phyloP scores from a whole-genome alignment of 1,284 basidiomycete species.

The Tilletiopsis washingtonensis region DNA sequence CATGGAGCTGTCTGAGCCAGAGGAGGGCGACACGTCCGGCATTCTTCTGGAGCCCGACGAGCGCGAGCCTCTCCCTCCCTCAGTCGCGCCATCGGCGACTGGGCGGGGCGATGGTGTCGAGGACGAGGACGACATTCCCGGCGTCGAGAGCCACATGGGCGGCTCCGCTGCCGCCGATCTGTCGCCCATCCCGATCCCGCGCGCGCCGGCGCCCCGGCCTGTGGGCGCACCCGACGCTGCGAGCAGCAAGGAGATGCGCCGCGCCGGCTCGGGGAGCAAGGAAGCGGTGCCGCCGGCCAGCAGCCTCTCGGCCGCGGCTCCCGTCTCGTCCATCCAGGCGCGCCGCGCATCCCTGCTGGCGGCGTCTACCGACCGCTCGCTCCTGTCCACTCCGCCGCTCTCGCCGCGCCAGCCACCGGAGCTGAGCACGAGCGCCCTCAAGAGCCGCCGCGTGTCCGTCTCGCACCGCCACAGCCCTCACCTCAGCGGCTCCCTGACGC shows the following conservation, averaged over 20 bases:
- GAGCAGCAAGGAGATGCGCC: too few relatives aligned
- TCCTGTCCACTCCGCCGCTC: constrained; percentile 27
- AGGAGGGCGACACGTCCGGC: constrained; percentile 15
- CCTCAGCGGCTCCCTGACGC: constrained; percentile 12
- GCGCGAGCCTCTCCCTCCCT: constrained; percentile 10
- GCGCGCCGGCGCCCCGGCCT: constrained; percentile 8
- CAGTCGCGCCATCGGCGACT: constrained; percentile 19
- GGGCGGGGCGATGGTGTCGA: too few relatives aligned
- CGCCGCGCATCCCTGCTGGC: not conserved
- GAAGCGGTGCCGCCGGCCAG: not conserved
- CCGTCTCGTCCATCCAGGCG: not conserved
- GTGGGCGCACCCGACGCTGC: too few relatives aligned
- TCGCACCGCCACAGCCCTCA: constrained; percentile 19
- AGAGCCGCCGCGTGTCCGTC: constrained; percentile 2
- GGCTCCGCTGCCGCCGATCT: constrained; percentile 11
- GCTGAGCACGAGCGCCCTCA: not conserved
- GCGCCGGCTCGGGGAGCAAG: constrained; percentile 5
- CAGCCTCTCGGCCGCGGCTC: not conserved
- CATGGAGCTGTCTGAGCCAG: constrained; percentile 4
- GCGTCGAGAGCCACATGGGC: constrained; percentile 30
- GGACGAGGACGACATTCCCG: constrained; percentile 32
- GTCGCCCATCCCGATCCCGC: constrained; percentile 29
- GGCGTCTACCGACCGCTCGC: not conserved
- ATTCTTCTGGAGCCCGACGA: constrained; percentile 12
- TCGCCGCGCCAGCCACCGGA: constrained; percentile 29